Conservation (phyloP, 176 grass and related monocot genomes). For the Echinochloa phyllopogon region DNA sequence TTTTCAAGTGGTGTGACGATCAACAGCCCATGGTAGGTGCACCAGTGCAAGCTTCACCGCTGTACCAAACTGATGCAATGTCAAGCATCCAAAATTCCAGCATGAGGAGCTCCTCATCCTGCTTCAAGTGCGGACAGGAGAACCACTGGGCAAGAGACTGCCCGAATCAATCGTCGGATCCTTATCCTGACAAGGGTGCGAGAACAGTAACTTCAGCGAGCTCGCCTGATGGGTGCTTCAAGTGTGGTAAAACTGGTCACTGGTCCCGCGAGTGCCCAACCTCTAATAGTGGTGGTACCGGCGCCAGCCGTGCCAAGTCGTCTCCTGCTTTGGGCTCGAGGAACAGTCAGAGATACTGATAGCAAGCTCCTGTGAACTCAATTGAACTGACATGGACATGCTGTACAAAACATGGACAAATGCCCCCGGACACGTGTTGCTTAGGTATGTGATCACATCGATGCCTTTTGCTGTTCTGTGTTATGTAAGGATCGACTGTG, state of each 20-base stretch:
- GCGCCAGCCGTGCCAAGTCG: conserved; percentile 37
- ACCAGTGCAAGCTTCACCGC: conserved; percentile 42
- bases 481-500: conserved; percentile 11
- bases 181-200: conserved; percentile 47
- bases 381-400: conserved; percentile 56
- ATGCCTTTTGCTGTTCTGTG: conserved; percentile 30
- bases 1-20: conserved; percentile 81
- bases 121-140: conserved; percentile 79
- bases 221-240: conserved; percentile 60
- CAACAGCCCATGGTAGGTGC: conserved; percentile 39
- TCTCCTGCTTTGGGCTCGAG: conserved; percentile 50
- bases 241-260: conserved; percentile 70
- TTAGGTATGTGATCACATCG: conserved; percentile 28
- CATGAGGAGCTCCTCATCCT: conserved; percentile 56
- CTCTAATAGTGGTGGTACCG: conserved; percentile 35
- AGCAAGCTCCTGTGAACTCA: conserved; percentile 51
- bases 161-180: conserved; percentile 61
- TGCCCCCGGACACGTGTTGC: conserved; percentile 40
- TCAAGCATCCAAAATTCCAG: conserved; percentile 44
- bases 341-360: conserved; percentile 50
- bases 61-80: conserved; percentile 28
- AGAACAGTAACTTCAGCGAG: conserved; percentile 43
- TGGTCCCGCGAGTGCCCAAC: conserved; percentile 76
- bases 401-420: conserved; percentile 49
- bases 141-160: conserved; percentile 88